Evolutionary conservation across 2,329 filamentous ascomycete species (phyloP).

Genomic region (Lojkania enalia): DNA sequence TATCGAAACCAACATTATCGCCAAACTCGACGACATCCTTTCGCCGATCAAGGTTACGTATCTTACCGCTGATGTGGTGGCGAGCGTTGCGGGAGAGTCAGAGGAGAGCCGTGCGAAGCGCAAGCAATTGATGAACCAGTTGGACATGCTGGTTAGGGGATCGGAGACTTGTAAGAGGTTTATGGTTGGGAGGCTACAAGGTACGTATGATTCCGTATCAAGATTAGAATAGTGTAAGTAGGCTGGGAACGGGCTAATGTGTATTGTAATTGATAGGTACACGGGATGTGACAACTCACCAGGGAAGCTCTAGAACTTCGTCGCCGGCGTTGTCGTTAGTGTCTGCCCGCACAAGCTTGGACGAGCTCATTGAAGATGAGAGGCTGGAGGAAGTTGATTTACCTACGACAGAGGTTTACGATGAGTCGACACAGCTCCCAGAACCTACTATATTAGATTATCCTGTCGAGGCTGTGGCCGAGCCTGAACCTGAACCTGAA

Average conservation of each 20-base stretch:
- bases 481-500: neutral
- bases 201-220: constrained; percentile 1
- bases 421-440: neutral
- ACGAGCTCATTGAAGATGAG: neutral
- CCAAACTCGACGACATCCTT: constrained; percentile 44
- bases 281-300: neutral
- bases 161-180: constrained; percentile 47
- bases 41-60: constrained; percentile 44
- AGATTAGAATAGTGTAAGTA: neutral
- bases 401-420: neutral
- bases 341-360: constrained; percentile 1
- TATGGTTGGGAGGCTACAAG: constrained; percentile 7
- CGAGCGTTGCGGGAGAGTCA: constrained; percentile 48
- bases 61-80: constrained; percentile 44
- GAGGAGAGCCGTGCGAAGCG: constrained; percentile 44
- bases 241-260: constrained; percentile 1
- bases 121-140: constrained; percentile 43
- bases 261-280: constrained; percentile 1
- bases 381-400: neutral
- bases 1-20: constrained; percentile 48
- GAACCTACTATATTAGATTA: neutral
- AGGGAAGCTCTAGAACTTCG: neutral
- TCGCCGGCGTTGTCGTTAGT: constrained; percentile 1
- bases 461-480: neutral
- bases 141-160: constrained; percentile 45